phyloP scores from a whole-genome alignment of 257 asterid species.

The Solanum lycopersicoides region DNA sequence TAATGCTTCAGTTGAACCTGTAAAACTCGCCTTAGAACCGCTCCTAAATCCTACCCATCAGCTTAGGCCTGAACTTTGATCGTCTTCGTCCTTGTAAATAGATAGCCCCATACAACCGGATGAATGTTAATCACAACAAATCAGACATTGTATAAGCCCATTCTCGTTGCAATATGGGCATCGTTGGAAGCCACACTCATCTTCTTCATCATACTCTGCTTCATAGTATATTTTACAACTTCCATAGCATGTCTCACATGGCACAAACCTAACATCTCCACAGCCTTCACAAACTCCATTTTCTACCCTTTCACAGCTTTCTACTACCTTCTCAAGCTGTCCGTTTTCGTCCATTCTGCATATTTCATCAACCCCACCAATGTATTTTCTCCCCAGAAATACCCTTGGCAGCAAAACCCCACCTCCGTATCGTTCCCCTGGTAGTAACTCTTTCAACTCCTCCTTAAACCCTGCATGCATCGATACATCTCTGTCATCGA shows the following conservation, averaged over 20 bases:
- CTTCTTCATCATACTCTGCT: slow-evolving; percentile 21
- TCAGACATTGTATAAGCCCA: slow-evolving; percentile 55
- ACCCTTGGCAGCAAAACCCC: slow-evolving; percentile 50
- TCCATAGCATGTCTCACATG: slow-evolving; percentile 86
- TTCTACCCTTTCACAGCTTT: slow-evolving; percentile 39
- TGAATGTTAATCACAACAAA: slow-evolving; percentile 14
- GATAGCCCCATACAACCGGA: neutral
- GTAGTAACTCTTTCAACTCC: slow-evolving; percentile 48
- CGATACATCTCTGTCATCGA: slow-evolving; percentile 89
- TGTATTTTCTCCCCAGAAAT: slow-evolving; percentile 39
- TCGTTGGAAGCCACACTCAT: slow-evolving; percentile 43
- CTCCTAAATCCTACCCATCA: neutral
- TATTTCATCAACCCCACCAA: slow-evolving; percentile 87
- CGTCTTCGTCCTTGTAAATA: neutral
- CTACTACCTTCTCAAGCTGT: slow-evolving; percentile 52
- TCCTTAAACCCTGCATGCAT: slow-evolving; percentile 89
- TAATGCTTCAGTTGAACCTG: neutral
- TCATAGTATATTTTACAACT: slow-evolving; percentile 75
- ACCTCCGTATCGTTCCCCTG: slow-evolving; percentile 27
- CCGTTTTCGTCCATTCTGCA: slow-evolving; percentile 68
- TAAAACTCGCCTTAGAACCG: neutral
- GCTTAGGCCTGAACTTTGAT: neutral
- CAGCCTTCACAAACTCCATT: slow-evolving; percentile 57
- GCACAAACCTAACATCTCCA: slow-evolving; percentile 77
- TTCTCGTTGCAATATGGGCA: slow-evolving; percentile 73